Evolutionary conservation across 2,329 filamentous ascomycete species (phyloP).

Genomic region (Aspergillus persii): DNA sequence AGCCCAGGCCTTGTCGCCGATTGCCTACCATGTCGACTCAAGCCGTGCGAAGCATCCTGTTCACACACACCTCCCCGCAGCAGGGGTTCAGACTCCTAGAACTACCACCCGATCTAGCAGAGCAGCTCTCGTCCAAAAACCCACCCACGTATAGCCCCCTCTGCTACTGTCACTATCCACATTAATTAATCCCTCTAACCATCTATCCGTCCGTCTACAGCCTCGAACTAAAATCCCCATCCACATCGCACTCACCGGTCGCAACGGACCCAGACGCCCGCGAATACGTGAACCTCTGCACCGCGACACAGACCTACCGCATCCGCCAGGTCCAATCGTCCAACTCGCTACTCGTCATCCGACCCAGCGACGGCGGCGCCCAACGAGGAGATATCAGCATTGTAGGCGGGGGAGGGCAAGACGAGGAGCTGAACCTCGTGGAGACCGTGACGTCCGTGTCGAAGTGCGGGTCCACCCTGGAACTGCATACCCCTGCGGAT

Average conservation of each 20-base stretch:
- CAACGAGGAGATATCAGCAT: constrained; percentile 28
- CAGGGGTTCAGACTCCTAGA: constrained; percentile 60
- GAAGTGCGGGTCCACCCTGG: constrained; percentile 46
- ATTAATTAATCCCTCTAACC: background rate
- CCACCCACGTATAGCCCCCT: constrained; percentile 32
- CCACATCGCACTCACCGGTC: constrained; percentile 16
- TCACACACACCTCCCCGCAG: constrained; percentile 45
- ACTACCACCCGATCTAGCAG: constrained; percentile 57
- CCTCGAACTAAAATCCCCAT: constrained; percentile 44
- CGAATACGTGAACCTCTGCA: constrained; percentile 58
- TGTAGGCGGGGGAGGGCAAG: constrained; percentile 14
- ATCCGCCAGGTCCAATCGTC: constrained; percentile 65
- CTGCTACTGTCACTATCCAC: background rate
- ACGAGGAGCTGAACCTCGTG: constrained; percentile 23
- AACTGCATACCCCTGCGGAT: constrained; percentile 38
- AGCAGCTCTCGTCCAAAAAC: constrained; percentile 51
- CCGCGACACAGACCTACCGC: constrained; percentile 55
- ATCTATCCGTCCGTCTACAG: constrained; percentile 18
- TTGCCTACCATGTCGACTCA: constrained; percentile 38
- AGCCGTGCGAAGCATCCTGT: constrained; percentile 34
- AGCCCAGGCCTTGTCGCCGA: background rate
- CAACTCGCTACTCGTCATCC: constrained; percentile 59
- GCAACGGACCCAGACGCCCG: constrained; percentile 23
- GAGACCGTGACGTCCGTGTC: constrained; percentile 42
- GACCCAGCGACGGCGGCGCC: constrained; percentile 38